phyloP scores from a whole-genome alignment of 2,329 filamentous ascomycete species.

The Pezicula rhizophila region DNA sequence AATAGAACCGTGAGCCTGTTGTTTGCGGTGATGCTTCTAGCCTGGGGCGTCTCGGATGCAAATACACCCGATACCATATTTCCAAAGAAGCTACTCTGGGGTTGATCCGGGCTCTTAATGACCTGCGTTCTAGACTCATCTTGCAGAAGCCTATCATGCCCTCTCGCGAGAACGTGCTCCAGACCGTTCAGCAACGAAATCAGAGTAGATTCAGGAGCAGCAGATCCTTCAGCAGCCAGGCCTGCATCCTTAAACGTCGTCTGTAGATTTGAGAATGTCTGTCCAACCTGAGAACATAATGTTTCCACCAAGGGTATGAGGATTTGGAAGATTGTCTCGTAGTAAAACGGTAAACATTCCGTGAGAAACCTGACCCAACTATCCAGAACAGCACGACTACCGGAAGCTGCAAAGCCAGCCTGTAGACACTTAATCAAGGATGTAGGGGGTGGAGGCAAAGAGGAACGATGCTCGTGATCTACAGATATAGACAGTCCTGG shows the following conservation, averaged over 20 bases:
- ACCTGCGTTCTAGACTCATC: constrained; percentile 67
- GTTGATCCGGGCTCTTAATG: constrained; percentile 73
- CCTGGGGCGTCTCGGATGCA: constrained; percentile 67
- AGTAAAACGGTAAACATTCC: constrained; percentile 78
- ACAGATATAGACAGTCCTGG: constrained; percentile 36
- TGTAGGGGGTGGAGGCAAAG: constrained; percentile 53
- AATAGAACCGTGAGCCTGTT: constrained; percentile 87
- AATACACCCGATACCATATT: constrained; percentile 94
- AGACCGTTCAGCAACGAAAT: constrained; percentile 88
- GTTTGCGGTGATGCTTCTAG: constrained; percentile 83
- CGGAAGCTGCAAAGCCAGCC: constrained; percentile 68
- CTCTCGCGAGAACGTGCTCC: constrained; percentile 81
- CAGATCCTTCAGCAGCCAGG: constrained; percentile 21
- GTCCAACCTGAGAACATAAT: constrained; percentile 70
- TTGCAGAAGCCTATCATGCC: constrained; percentile 72
- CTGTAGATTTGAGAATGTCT: constrained; percentile 67
- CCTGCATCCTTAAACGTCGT: constrained; percentile 49
- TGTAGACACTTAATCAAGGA: constrained; percentile 79
- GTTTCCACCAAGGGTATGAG: constrained; percentile 87
- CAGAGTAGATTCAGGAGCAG: constrained; percentile 63
- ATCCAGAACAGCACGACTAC: constrained; percentile 73
- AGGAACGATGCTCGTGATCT: constrained; percentile 34
- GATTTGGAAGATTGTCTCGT: constrained; percentile 80
- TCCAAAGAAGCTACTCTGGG: constrained; percentile 76
- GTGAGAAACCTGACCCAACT: constrained; percentile 86